Conservation (phyloP, 805 yeast species). For the Suhomyces canberraensis region DNA sequence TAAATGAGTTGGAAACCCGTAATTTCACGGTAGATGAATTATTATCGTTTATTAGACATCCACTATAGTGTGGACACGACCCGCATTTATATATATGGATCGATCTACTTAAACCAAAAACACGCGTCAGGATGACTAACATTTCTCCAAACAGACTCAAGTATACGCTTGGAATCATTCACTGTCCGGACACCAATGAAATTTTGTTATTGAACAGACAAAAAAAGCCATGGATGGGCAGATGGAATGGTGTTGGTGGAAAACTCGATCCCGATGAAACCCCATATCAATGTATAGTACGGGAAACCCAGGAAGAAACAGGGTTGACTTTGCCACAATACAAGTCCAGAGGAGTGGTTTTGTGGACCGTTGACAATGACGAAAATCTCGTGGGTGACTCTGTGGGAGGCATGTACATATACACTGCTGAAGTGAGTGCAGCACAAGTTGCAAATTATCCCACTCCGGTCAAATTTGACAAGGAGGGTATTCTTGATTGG, state of each 20-base stretch:
- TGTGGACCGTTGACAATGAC: conserved; percentile 26
- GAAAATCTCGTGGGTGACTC: conserved; percentile 12
- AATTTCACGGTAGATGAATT: not conserved
- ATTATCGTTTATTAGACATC: not conserved
- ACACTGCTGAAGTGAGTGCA: conserved; percentile 32
- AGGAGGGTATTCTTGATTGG: conserved; percentile 45
- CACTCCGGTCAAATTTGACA: conserved; percentile 25
- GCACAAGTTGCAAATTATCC: conserved; percentile 21
- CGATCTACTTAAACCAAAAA: no score
- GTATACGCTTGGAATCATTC: conserved; percentile 26
- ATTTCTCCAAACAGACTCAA: conserved; percentile 5
- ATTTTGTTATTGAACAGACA: conserved; percentile 38
- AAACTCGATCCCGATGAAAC: conserved; percentile 34
- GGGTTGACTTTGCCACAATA: conserved; percentile 30
- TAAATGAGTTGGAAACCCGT: not conserved
- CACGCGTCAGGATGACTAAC: not conserved
- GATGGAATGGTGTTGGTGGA: conserved; percentile 49
- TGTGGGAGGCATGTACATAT: conserved; percentile 37
- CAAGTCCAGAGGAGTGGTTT: conserved; percentile 31
- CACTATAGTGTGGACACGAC: no score
- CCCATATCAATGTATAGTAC: conserved; percentile 36
- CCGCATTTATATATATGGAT: no score
- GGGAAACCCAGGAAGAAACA: conserved; percentile 43
- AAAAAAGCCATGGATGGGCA: conserved; percentile 46
- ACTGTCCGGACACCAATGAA: conserved; percentile 28